Conservation (phyloP, 163 green algal species). For the Trebouxiophyceae sp. region DNA sequence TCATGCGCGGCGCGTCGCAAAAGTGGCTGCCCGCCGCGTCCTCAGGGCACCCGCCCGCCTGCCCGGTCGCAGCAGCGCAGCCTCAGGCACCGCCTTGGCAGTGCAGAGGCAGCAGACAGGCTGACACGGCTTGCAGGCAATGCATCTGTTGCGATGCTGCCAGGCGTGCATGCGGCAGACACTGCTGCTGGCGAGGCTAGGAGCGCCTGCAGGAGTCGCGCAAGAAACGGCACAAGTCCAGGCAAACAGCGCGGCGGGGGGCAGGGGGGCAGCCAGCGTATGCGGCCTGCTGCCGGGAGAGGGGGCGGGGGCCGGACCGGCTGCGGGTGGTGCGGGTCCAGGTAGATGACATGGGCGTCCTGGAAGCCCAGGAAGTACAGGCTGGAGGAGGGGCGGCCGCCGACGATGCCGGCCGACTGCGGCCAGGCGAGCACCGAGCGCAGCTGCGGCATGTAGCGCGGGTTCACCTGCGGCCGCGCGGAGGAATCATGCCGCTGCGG, state of each 20-base stretch:
- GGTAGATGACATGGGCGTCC: constrained; percentile 55
- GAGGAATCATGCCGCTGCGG: too few relatives aligned
- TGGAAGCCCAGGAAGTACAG: constrained; percentile 85
- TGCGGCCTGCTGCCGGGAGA: background rate
- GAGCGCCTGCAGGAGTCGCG: too few relatives aligned
- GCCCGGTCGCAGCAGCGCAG: too few relatives aligned
- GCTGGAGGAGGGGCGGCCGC: constrained; percentile 72
- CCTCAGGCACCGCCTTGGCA: too few relatives aligned
- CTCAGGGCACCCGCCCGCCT: constrained; percentile 1
- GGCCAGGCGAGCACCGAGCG: constrained; percentile 61
- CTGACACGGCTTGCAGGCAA: too few relatives aligned
- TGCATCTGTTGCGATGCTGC: too few relatives aligned
- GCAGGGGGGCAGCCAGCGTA: too few relatives aligned
- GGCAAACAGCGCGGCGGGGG: too few relatives aligned
- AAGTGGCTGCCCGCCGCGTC: constrained; percentile 49
- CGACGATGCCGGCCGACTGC: constrained; percentile 85
- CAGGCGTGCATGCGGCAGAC: too few relatives aligned
- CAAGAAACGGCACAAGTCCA: too few relatives aligned
- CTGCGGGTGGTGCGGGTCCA: constrained; percentile 85
- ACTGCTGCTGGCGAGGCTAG: too few relatives aligned
- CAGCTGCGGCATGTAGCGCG: constrained; percentile 77
- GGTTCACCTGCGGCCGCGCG: constrained; percentile 63
- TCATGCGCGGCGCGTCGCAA: constrained; percentile 43
- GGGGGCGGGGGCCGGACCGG: constrained; percentile 12
- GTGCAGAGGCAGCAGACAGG: too few relatives aligned